Evolutionary conservation across 139 green algal species (phyloP).

Genomic region (Chlorella ohadii): DNA sequence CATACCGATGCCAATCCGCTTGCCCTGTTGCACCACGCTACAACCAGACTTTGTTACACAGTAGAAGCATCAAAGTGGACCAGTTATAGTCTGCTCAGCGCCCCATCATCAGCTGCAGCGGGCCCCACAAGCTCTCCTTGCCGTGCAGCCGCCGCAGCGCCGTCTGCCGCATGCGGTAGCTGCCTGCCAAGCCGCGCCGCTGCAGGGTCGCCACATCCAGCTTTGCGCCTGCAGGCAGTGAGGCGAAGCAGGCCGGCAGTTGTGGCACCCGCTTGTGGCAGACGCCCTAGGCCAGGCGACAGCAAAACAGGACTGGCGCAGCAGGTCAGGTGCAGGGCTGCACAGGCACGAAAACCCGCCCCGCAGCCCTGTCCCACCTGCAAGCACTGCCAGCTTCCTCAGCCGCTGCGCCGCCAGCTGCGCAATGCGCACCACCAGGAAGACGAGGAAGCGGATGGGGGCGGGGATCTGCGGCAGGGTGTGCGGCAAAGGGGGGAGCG

Average conservation of each 20-base stretch:
- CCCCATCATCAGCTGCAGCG: constrained; percentile 10
- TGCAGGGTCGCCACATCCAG: constrained; percentile 5
- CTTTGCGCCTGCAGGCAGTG: constrained; percentile 3
- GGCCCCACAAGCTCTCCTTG: constrained; percentile 26
- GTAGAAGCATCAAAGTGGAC: neutral
- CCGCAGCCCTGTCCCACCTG: neutral
- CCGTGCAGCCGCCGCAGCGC: constrained; percentile 26
- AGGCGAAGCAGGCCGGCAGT: no score
- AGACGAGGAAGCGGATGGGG: constrained; percentile 39
- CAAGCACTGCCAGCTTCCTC: constrained; percentile 17
- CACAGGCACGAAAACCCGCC: neutral
- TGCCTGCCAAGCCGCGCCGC: neutral
- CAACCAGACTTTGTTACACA: neutral
- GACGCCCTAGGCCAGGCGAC: no score
- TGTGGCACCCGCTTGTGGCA: no score
- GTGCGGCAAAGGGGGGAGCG: neutral
- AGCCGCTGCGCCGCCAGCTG: neutral
- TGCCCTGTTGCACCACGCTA: no score
- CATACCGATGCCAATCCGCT: neutral
- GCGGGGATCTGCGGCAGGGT: constrained; percentile 30
- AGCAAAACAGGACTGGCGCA: neutral
- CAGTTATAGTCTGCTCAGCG: neutral
- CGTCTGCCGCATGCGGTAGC: neutral
- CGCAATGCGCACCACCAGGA: neutral
- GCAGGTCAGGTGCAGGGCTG: neutral